Conservation (phyloP, 352 stramenopile species). For the Blastocystis sp. region DNA sequence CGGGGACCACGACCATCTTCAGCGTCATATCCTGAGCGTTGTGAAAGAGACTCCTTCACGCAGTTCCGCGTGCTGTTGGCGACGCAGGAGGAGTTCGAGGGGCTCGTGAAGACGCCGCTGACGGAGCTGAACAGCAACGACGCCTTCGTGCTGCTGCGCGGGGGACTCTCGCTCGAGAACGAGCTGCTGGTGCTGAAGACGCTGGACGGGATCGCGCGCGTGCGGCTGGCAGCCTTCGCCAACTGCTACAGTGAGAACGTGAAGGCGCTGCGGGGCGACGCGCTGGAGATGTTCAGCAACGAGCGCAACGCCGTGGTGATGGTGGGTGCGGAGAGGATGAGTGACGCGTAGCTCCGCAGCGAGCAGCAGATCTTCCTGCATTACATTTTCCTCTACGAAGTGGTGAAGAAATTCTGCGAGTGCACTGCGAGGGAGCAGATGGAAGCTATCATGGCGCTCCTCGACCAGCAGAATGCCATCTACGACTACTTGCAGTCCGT, state of each 20-base stretch:
- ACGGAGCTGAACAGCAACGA: neutral
- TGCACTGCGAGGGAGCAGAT: neutral
- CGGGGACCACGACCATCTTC: neutral
- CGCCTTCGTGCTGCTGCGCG: neutral
- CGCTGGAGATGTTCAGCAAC: neutral
- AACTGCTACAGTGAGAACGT: neutral
- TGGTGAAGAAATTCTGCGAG: neutral
- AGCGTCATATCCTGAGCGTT: conserved; percentile 8
- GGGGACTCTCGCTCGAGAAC: neutral
- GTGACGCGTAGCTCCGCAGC: neutral
- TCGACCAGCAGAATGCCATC: neutral
- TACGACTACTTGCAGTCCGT: conserved; percentile 16
- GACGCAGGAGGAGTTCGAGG: neutral
- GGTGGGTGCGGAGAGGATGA: neutral
- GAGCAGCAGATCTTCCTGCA: conserved; percentile 23
- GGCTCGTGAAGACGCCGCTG: neutral
- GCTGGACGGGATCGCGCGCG: neutral
- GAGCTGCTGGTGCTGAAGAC: neutral
- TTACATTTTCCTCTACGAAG: conserved; percentile 10
- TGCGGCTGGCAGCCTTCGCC: neutral
- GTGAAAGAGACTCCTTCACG: neutral
- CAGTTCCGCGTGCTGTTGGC: conserved; percentile 1
- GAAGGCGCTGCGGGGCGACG: neutral
- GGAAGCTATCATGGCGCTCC: neutral
- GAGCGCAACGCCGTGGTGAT: neutral